Percentiles rank a stretch among this genome's conserved stretches.
phyloP scores from a whole-genome alignment of 441 rosid species.

The Capsella rubella region DNA sequence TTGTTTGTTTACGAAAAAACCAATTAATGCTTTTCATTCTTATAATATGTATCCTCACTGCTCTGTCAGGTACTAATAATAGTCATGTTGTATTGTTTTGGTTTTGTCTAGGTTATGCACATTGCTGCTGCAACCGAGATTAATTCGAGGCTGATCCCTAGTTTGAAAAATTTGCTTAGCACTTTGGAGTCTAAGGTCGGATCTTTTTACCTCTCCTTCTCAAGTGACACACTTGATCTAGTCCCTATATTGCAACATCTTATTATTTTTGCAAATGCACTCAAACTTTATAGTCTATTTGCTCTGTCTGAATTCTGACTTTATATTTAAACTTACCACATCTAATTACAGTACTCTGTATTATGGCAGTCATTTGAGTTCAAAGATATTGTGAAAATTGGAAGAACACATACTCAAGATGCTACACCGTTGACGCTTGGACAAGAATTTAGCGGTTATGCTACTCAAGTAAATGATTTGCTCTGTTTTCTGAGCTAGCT shows the following conservation, averaged over 20 bases:
- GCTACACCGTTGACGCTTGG: constrained; percentile 97
- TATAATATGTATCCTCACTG: neutral
- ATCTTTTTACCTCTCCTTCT: no score
- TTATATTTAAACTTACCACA: neutral
- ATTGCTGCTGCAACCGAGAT: constrained; percentile 88
- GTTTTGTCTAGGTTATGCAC: constrained; percentile 77
- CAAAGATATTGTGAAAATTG: constrained; percentile 88
- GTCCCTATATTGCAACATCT: neutral
- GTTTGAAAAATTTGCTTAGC: constrained; percentile 64
- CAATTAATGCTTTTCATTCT: neutral
- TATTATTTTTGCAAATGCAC: neutral
- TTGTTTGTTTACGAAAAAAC: neutral
- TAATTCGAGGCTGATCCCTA: constrained; percentile 81
- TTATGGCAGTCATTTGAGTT: constrained; percentile 69
- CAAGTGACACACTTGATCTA: neutral
- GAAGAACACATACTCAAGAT: constrained; percentile 98
- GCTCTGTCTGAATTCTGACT: neutral
- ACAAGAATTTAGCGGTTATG: constrained; percentile 95
- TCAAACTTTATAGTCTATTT: constrained; percentile 4
- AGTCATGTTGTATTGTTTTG: constrained; percentile 2
- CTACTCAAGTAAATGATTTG: constrained; percentile 68
- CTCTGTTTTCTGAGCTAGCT: neutral
- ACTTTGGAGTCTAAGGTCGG: constrained; percentile 68
- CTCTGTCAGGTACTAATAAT: neutral
- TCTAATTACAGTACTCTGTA: neutral